phyloP scores from a whole-genome alignment of 2,329 filamentous ascomycete species.

The Simplicillium sp. region DNA sequence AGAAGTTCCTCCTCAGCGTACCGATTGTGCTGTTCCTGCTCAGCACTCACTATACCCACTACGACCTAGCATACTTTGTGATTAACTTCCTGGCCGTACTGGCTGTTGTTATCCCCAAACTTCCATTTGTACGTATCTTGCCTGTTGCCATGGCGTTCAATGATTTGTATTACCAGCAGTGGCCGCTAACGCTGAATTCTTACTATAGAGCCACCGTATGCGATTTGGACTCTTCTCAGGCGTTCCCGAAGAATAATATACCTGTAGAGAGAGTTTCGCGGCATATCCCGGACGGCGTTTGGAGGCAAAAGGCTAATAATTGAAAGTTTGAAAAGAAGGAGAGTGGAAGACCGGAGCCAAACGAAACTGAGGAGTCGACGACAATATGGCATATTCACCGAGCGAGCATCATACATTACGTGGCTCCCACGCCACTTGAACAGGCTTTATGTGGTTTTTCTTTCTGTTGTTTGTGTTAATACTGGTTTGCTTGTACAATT shows the following conservation, averaged over 20 bases:
- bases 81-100: slow-evolving; percentile 94
- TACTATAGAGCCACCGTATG: slow-evolving; percentile 62
- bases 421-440: too few species aligned
- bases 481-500: too few species aligned
- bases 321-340: slow-evolving; percentile 4
- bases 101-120: slow-evolving; percentile 89
- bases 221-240: slow-evolving; percentile 67
- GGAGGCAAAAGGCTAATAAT: not conserved
- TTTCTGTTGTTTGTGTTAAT: not conserved
- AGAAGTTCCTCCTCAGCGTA: slow-evolving; percentile 94
- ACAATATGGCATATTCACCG: slow-evolving; percentile 17
- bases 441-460: slow-evolving; percentile 15
- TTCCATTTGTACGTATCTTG: slow-evolving; percentile 69
- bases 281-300: not conserved
- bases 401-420: slow-evolving; percentile 20
- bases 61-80: slow-evolving; percentile 91
- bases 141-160: not conserved
- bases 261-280: slow-evolving; percentile 1
- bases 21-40: slow-evolving; percentile 90
- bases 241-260: slow-evolving; percentile 47
- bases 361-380: slow-evolving; percentile 5
- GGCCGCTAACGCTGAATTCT: slow-evolving; percentile 12
- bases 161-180: not conserved
- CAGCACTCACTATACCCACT: slow-evolving; percentile 98
- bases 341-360: not conserved